Evolutionary conservation across 1,284 basidiomycete genomes (phyloP).

Genomic region (Apiotrichum sp.): DNA sequence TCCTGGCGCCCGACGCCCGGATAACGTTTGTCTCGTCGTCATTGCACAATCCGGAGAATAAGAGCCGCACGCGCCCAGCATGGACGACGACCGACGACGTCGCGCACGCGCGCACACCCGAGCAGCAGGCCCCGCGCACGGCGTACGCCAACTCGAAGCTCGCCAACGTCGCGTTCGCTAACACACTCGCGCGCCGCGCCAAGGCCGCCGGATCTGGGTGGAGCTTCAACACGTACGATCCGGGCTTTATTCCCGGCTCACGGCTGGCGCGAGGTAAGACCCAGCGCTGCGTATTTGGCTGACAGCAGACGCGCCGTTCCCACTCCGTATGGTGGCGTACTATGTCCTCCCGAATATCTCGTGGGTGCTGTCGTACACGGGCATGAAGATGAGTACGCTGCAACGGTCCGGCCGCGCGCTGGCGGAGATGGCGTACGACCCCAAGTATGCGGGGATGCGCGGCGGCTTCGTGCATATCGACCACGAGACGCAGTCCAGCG

Average conservation of each 20-base stretch:
- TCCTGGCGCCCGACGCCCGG: constrained; percentile 7
- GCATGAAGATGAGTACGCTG: background rate
- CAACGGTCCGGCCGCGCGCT: constrained; percentile 3
- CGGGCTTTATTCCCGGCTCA: constrained; percentile 19
- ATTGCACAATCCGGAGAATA: constrained; percentile 10
- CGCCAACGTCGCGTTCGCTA: constrained; percentile 17
- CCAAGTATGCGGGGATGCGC: constrained; percentile 6
- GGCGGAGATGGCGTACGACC: constrained; percentile 3
- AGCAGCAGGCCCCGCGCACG: background rate
- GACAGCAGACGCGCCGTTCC: background rate
- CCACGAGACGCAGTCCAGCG: constrained; percentile 10
- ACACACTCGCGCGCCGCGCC: constrained; percentile 11
- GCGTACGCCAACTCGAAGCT: constrained; percentile 10
- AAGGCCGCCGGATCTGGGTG: constrained; percentile 8
- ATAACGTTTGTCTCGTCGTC: constrained; percentile 15
- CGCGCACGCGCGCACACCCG: constrained; percentile 8
- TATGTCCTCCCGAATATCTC: background rate
- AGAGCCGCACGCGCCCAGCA: background rate
- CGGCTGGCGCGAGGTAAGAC: background rate
- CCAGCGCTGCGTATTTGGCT: background rate
- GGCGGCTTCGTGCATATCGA: constrained; percentile 17
- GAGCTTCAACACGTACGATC: constrained; percentile 17
- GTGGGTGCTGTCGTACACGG: background rate
- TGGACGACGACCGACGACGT: constrained; percentile 18
- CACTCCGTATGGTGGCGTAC: background rate